Evolutionary conservation across 1,284 basidiomycete genomes (phyloP).

Genomic region (Mycena citricolor): DNA sequence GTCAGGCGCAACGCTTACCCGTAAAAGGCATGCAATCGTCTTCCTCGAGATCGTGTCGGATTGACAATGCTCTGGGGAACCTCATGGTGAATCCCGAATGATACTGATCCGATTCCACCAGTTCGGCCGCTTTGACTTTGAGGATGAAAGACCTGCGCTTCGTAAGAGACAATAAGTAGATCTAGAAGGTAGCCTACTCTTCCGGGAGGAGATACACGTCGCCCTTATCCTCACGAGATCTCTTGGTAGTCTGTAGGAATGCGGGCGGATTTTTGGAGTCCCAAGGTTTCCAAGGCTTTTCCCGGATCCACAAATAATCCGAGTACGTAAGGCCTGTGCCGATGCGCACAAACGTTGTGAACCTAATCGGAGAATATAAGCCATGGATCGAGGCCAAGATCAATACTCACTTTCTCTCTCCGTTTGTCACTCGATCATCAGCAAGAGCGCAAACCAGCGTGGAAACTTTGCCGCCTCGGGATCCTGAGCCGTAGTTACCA

Average conservation of each 20-base stretch:
- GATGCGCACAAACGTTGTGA: constrained; percentile 79
- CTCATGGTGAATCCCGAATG: constrained; percentile 79
- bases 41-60: constrained; percentile 71
- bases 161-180: neutral
- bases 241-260: constrained; percentile 60
- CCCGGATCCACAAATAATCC: constrained; percentile 81
- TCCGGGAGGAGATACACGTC: constrained; percentile 80
- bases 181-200: constrained; percentile 49
- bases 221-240: constrained; percentile 71
- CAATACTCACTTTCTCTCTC: constrained; percentile 58
- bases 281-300: constrained; percentile 74
- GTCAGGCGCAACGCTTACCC: too few relatives aligned
- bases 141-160: constrained; percentile 76
- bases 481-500: constrained; percentile 73
- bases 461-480: constrained; percentile 78
- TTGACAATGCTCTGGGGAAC: constrained; percentile 81
- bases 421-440: constrained; percentile 66
- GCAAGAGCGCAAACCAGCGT: constrained; percentile 75
- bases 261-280: constrained; percentile 63
- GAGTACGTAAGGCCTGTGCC: constrained; percentile 83
- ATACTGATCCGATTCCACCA: constrained; percentile 72
- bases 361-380: constrained; percentile 43
- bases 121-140: constrained; percentile 89
- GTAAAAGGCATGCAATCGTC: constrained; percentile 70
- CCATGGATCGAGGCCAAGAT: neutral